Conservation (phyloP, 176 grass and related monocot species). For the Ensete ventricosum region DNA sequence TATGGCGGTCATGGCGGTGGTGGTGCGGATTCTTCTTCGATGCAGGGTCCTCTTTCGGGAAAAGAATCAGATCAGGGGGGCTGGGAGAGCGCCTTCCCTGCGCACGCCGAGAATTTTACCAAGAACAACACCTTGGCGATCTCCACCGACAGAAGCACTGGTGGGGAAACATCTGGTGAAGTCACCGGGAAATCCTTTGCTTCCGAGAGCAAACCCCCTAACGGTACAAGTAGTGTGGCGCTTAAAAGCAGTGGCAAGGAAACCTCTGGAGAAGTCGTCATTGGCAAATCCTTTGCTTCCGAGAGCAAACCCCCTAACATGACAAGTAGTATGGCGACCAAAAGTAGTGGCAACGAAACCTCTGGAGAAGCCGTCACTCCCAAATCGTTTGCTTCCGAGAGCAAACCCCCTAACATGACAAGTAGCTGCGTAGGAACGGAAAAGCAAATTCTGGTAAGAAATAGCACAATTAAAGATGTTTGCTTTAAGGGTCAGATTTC, state of each 20-base stretch:
- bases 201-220: background rate
- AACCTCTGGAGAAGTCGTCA: background rate
- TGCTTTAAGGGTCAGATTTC: background rate
- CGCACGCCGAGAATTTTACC: background rate
- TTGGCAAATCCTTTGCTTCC: background rate
- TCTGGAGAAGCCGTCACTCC: background rate
- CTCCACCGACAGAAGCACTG: background rate
- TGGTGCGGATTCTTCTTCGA: background rate
- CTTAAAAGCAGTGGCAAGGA: no score
- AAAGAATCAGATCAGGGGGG: background rate
- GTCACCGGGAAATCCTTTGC: background rate
- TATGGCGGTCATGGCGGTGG: background rate
- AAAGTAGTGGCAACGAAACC: background rate
- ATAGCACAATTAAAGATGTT: background rate
- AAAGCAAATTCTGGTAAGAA: background rate
- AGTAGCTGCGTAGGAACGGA: background rate
- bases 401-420: background rate
- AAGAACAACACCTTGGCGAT: background rate
- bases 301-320: background rate
- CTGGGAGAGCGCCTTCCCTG: background rate
- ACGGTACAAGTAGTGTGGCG: background rate
- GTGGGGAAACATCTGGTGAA: background rate
- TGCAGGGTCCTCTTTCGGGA: background rate
- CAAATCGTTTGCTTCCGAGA: background rate
- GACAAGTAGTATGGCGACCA: background rate